Conservation (phyloP, 163 green algal species). For the Chlorella variabilis region DNA sequence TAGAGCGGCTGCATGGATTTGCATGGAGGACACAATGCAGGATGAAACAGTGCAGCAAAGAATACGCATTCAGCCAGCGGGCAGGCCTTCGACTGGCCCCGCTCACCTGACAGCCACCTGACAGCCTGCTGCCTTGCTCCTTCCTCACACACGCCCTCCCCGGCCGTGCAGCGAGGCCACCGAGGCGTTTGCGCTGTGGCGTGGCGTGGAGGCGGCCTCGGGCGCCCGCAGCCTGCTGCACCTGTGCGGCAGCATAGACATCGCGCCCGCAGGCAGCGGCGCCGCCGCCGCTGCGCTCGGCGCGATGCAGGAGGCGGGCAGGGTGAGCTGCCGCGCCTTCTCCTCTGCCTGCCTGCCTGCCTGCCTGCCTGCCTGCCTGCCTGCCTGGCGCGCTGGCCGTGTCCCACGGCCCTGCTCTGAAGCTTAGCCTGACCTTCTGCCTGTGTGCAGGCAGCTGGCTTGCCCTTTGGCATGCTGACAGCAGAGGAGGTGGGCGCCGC, state of each 20-base stretch:
- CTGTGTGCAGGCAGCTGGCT: conserved; percentile 3
- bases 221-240: conserved; percentile 22
- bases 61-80: no score
- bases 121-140: no score
- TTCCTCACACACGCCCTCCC: no score
- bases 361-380: background rate
- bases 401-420: no score
- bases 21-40: no score
- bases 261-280: conserved; percentile 13
- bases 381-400: no score
- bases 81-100: no score
- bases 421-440: background rate
- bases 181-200: conserved; percentile 24
- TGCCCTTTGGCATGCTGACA: conserved; percentile 21
- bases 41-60: no score
- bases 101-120: no score
- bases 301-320: conserved; percentile 13
- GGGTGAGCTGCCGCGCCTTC: background rate
- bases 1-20: background rate
- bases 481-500: background rate
- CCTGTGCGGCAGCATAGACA: conserved; percentile 26
- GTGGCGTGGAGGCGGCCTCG: background rate
- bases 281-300: conserved; percentile 5
- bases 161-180: conserved; percentile 30
- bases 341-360: background rate